Base-by-base conservation (phyloP, 169 alveolate species). In the Babesia ovis region DNA sequence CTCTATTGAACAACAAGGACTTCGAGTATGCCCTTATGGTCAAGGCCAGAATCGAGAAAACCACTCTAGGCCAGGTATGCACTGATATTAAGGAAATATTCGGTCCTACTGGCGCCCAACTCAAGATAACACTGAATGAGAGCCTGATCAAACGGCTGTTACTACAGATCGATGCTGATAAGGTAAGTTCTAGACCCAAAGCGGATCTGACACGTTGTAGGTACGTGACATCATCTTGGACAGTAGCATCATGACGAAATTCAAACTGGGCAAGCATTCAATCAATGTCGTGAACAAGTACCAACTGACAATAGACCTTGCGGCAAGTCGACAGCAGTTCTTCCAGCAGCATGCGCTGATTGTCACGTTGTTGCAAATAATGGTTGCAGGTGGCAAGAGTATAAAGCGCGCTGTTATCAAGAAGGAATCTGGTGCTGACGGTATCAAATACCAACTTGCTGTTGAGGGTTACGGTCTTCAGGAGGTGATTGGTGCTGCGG, bases 381-480 rank as follows among this genome's bases (percentile, higher is more conserved):
- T 92, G 34, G 85, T 92, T 18, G 82, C 89, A 29, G 95, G 95
- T 4, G 83, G 73, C 68, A 82, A 83, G 53, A 84, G 69, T 23
- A 90, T 95, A 25, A 75, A 91, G 22, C 89, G 96, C 0, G 93
- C 94, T 29, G 97, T 94, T 48, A 93, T 91, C 25, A 84, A 93
- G 67, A 85, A 89, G 69, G 97, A 95, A 56, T 82, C 92, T 58
- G 32, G 22, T 39, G 83, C 84, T 48, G 88, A 58, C 43, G 89
- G 87, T 4, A 71, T 56, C 60, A 48, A 39, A 41, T 94, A 91
- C 85, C 85, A 91, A n/a, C 82, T 97, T 9, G 92, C 96, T 6
- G 96, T 95, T 2, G 98, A 96, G 89, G 98, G 98, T 18, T 90
- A 92, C 48, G 97, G 98, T 0, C 83, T 96, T 23, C 84, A 85